phyloP scores from a whole-genome alignment of 106 monocot genomes.

The Acorus calamus region DNA sequence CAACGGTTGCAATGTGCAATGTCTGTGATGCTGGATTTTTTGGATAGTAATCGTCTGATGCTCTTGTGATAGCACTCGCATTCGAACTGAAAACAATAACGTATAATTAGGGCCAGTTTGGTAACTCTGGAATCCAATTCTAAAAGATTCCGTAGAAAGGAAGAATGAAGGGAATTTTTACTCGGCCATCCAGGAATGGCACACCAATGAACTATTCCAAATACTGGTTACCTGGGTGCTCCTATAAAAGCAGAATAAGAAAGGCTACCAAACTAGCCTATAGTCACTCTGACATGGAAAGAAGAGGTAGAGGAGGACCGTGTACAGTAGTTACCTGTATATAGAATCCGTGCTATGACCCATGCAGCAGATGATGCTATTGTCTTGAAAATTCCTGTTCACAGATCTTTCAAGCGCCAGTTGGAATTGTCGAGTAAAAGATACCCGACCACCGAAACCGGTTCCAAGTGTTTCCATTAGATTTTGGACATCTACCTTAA shows the following conservation, averaged over 20 bases:
- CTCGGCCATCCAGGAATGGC: too few relatives aligned
- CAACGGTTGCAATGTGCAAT: conserved; percentile 34
- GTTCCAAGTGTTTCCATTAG: conserved; percentile 29
- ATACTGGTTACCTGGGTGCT: too few relatives aligned
- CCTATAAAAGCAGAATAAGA: too few relatives aligned
- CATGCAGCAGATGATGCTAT: conserved; percentile 44
- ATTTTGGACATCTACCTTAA: conserved; percentile 50
- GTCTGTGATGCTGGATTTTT: conserved; percentile 26
- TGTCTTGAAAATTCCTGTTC: conserved; percentile 29
- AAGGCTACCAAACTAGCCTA: too few relatives aligned
- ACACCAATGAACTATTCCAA: too few relatives aligned
- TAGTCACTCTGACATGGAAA: too few relatives aligned
- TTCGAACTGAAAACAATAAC: conserved; percentile 25
- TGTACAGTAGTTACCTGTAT: conserved; percentile 20
- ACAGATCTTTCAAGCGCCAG: conserved; percentile 34
- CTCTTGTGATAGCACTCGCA: conserved; percentile 38
- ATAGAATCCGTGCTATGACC: conserved; percentile 29
- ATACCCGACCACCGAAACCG: conserved; percentile 28
- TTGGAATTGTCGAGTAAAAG: conserved; percentile 25
- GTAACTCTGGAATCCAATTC: too few relatives aligned
- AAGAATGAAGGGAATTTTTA: too few relatives aligned
- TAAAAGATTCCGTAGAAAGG: too few relatives aligned
- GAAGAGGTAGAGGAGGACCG: too few relatives aligned
- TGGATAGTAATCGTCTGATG: conserved; percentile 40
- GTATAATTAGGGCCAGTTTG: too few relatives aligned